Percentiles rank a stretch among this genome's conserved stretches.
These are phyloP conservation scores for Solanum hybrid DNA, from an alignment of 305 asterid species.

Conservation along the genomic window DNA sequence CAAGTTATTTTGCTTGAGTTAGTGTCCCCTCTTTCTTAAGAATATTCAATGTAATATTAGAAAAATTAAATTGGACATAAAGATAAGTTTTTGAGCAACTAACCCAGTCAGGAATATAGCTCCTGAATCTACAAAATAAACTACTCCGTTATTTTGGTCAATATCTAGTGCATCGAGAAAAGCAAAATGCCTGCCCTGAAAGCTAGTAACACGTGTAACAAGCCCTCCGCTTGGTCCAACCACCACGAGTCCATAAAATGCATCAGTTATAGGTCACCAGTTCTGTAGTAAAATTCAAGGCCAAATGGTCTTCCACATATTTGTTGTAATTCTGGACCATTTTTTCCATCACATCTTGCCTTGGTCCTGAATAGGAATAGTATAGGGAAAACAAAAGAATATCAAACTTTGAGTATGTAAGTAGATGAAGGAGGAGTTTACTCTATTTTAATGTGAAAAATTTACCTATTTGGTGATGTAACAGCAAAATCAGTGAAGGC, in stretches of 20 bases:
- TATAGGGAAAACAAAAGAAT: neutral
- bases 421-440: neutral
- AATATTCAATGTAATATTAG: neutral
- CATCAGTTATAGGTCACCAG: neutral
- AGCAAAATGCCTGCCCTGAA: neutral
- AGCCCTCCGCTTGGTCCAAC: conserved; percentile 5
- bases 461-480: conserved; percentile 1
- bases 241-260: neutral
- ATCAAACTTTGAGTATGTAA: neutral
- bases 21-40: neutral
- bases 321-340: neutral
- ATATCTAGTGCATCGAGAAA: neutral
- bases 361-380: neutral
- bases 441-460: neutral
- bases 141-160: neutral
- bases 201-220: neutral
- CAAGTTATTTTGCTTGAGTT: neutral
- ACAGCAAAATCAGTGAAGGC: conserved; percentile 5
- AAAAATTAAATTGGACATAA: neutral
- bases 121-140: conserved; percentile 4
- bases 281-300: neutral
- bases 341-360: conserved; percentile 8
- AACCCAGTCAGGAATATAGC: neutral
- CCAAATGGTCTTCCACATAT: conserved; percentile 12
- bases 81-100: neutral